Evolutionary conservation across 78 protist genomes (phyloP), one percentile per base, ranked within the genome.

Genomic region (Tieghemostelium lacteum): DNA sequence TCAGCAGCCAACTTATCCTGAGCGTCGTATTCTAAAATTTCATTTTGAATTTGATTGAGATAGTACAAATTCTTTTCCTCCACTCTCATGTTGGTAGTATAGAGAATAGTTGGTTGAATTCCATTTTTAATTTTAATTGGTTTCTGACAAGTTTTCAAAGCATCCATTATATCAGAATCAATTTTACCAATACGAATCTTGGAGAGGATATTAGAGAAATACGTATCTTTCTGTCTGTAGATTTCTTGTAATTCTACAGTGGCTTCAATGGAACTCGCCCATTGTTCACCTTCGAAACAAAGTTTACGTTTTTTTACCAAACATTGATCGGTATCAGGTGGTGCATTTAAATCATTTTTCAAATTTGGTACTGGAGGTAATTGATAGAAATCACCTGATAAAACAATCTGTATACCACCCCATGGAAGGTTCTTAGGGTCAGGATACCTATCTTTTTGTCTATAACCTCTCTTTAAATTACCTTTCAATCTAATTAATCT

Each of bases 331-430:
- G 20, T 33, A 24, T 86, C 61, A 2, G 19, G 1, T 8, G 37
- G 19, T 17, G 20, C 20, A 8, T 16, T 31, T 16, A n/a, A 22
- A 14, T 62, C 31, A 0, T 49, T 52, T 37, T 16, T 24, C 28
- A 49, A 49, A 10, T 29, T 26, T n/a, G 75, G 86, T 16, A 96
- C 96, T 6, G 98, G 98, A 20, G 98, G 97, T 20, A 96, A 57
- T 72, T 96, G 98, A 31, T 61, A 28, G 19, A 96, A 94, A 69
- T 96, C 98, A 54, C 98, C 98, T 22, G 89, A 80, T 24, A 92
- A 2, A 54, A 95, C 57, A 49, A 96, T 34, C 75, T 96, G 96
- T 24, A 96, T 70, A 29, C 97, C 97, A 14, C 97, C 97, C 77
- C 94, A 95, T 3, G 95, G 95, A 17, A 62, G 22, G 28, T 57